Evolutionary conservation across 2,329 filamentous ascomycete genomes (phyloP).

Genomic region (Aspergillus persii): DNA sequence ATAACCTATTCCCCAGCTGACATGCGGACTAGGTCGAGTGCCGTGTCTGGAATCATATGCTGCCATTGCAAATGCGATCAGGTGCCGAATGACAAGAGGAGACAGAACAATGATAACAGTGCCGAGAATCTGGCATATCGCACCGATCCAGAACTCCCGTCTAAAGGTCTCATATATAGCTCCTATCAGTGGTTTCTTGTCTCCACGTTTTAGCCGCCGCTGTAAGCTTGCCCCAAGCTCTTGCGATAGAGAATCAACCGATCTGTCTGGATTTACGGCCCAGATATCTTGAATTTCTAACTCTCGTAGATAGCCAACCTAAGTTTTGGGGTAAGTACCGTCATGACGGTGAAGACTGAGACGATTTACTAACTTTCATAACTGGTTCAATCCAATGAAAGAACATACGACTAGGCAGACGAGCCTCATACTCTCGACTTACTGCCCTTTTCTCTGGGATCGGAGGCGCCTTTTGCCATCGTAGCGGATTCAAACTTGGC

Average conservation of each 20-base stretch:
- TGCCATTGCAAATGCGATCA: slow-evolving; percentile 80
- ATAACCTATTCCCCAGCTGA: slow-evolving; percentile 75
- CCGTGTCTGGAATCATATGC: slow-evolving; percentile 67
- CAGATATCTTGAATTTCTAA: slow-evolving; percentile 85
- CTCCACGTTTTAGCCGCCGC: slow-evolving; percentile 63
- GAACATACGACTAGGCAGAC: neutral
- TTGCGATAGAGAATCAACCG: slow-evolving; percentile 66
- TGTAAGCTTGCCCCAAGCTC: slow-evolving; percentile 69
- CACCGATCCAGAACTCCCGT: slow-evolving; percentile 80
- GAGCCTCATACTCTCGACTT: neutral
- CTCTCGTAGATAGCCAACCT: slow-evolving; percentile 80
- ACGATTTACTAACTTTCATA: neutral
- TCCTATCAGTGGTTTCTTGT: slow-evolving; percentile 71
- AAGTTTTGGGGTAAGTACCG: neutral
- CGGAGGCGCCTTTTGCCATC: neutral
- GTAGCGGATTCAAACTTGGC: neutral
- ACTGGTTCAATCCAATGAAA: neutral
- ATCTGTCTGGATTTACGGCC: slow-evolving; percentile 77
- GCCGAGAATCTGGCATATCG: slow-evolving; percentile 70
- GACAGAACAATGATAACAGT: slow-evolving; percentile 73
- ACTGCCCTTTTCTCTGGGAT: neutral
- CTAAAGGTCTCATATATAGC: slow-evolving; percentile 85
- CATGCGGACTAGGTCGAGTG: slow-evolving; percentile 57
- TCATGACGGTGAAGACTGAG: neutral
- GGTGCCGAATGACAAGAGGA: slow-evolving; percentile 79